These are phyloP conservation scores for Penicillium sp. DNA, from an alignment of 2,329 filamentous ascomycete species.

Conservation along the genomic window DNA sequence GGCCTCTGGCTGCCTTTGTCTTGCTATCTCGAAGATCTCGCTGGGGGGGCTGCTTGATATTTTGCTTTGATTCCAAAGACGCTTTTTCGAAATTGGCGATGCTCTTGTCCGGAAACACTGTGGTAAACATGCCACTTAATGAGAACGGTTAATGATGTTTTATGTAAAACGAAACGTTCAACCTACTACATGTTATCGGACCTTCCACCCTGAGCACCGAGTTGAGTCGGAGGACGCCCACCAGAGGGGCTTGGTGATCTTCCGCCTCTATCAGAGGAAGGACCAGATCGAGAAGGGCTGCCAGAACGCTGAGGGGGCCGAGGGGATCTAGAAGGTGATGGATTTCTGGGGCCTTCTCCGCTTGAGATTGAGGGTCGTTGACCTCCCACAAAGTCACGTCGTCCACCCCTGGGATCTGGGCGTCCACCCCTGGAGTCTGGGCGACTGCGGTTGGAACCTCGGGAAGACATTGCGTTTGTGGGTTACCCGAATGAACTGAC, in stretches of 20 bases:
- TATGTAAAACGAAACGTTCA: neutral
- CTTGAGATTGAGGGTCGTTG: neutral
- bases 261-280: neutral
- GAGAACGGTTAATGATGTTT: neutral
- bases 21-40: neutral
- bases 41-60: neutral
- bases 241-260: neutral
- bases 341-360: neutral
- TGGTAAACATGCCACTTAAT: slow-evolving; percentile 2
- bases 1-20: neutral
- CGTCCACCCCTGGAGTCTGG: neutral
- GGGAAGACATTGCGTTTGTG: neutral
- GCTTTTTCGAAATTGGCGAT: slow-evolving; percentile 7
- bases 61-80: slow-evolving; percentile 1
- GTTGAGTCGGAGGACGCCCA: neutral
- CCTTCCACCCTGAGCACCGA: neutral
- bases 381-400: neutral
- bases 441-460: neutral
- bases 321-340: neutral
- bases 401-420: neutral
- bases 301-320: neutral
- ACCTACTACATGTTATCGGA: neutral
- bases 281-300: neutral
- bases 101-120: neutral
- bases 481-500: no score